A percentile compares a stretch with the other conserved stretches of the same genome.
Conservation (phyloP, 2,329 filamentous ascomycete genomes). For the Teratosphaeria pseudoeucalypti region DNA sequence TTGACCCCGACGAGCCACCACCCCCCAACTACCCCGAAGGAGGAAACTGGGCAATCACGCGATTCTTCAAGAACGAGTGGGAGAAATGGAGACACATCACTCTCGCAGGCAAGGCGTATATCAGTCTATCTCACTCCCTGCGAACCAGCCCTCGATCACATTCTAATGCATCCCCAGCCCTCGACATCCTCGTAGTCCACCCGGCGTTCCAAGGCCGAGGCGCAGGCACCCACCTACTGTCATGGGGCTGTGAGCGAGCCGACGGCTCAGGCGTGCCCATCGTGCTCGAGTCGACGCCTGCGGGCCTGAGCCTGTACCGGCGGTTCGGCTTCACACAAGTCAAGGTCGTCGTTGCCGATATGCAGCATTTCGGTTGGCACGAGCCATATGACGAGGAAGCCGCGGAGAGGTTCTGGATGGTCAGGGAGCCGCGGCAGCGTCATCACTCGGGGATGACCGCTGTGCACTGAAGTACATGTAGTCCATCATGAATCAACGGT, state of each 20-base stretch:
- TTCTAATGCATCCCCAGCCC: slow-evolving; percentile 2
- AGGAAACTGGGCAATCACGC: slow-evolving; percentile 15
- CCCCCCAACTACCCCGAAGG: slow-evolving; percentile 13
- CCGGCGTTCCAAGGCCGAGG: slow-evolving; percentile 21
- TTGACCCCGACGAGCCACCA: slow-evolving; percentile 6
- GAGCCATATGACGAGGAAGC: slow-evolving; percentile 14
- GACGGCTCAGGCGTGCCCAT: slow-evolving; percentile 22
- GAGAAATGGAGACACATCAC: slow-evolving; percentile 6
- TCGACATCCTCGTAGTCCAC: slow-evolving; percentile 7
- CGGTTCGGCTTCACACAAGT: slow-evolving; percentile 20
- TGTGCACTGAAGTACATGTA: too few species aligned
- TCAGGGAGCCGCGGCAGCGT: slow-evolving; percentile 4
- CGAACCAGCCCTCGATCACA: background rate
- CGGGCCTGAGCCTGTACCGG: slow-evolving; percentile 27
- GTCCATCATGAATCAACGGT: too few species aligned
- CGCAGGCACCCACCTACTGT: slow-evolving; percentile 24
- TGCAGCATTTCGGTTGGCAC: slow-evolving; percentile 13
- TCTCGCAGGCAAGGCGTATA: slow-evolving; percentile 12
- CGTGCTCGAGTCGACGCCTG: slow-evolving; percentile 27
- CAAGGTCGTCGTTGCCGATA: slow-evolving; percentile 15
- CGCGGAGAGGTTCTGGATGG: slow-evolving; percentile 18
- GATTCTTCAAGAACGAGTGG: slow-evolving; percentile 11
- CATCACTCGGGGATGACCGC: too few species aligned
- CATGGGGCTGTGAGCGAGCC: slow-evolving; percentile 28
- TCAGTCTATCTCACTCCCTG: slow-evolving; percentile 6